phyloP scores from a whole-genome alignment of 1,284 basidiomycete genomes.

The Wolfiporia cocos region DNA sequence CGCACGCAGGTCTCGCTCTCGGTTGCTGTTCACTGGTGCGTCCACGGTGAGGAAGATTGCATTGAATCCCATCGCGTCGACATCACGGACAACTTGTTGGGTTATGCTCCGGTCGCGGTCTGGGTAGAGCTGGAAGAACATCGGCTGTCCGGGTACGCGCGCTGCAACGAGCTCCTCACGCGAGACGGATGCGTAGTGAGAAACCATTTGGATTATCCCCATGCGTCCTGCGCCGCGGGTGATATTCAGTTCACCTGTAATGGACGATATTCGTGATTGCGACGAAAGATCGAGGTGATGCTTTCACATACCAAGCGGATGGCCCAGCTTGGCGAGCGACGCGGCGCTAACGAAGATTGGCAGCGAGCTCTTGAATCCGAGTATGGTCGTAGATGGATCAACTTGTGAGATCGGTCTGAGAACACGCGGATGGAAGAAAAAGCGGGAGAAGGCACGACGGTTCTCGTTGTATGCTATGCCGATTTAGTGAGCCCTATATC shows the following conservation, averaged over 20 bases:
- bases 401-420: conserved; percentile 65
- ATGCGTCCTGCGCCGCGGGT: conserved; percentile 65
- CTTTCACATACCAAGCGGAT: conserved; percentile 71
- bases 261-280: background rate
- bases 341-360: conserved; percentile 87
- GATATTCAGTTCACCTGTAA: conserved; percentile 75
- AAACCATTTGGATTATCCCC: conserved; percentile 85
- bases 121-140: conserved; percentile 90
- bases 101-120: conserved; percentile 68
- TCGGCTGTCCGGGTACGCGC: conserved; percentile 53
- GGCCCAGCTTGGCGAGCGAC: conserved; percentile 84
- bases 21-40: conserved; percentile 80
- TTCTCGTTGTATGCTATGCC: conserved; percentile 62
- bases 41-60: conserved; percentile 92
- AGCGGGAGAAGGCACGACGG: conserved; percentile 66
- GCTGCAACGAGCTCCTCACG: conserved; percentile 63
- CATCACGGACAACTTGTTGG: conserved; percentile 64
- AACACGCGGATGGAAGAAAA: conserved; percentile 81
- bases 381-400: conserved; percentile 71
- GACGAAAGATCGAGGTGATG: too few relatives aligned
- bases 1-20: conserved; percentile 72
- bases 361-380: conserved; percentile 69
- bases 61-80: conserved; percentile 70
- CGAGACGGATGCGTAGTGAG: conserved; percentile 80
- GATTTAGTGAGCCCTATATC: too few relatives aligned